Percentiles rank a stretch among this genome's conserved stretches.
Evolutionary conservation across 2,329 filamentous ascomycete species (phyloP).

Genomic region (Stachybotrys chlorohalonatus): DNA sequence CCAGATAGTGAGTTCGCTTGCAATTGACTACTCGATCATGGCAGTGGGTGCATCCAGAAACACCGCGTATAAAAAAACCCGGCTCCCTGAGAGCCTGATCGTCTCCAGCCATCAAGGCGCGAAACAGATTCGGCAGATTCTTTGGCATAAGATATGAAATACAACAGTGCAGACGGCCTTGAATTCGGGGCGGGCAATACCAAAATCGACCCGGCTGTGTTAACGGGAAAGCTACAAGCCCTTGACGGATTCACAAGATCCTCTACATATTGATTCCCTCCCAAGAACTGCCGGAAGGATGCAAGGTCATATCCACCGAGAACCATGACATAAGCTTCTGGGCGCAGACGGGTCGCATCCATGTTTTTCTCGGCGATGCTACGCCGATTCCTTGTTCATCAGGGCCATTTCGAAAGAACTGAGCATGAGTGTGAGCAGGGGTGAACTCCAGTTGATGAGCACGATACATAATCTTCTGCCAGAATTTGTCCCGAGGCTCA

Average conservation of each 20-base stretch:
- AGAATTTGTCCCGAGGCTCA: constrained; percentile 6
- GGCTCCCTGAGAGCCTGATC: too few species aligned
- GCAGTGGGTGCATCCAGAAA: too few species aligned
- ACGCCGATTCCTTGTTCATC: constrained; percentile 19
- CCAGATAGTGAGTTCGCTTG: too few species aligned
- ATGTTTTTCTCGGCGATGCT: constrained; percentile 15
- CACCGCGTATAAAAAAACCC: too few species aligned
- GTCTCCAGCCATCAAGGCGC: too few species aligned
- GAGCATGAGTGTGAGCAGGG: constrained; percentile 3
- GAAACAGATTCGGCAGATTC: too few species aligned
- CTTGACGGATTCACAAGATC: neutral
- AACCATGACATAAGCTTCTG: constrained; percentile 25
- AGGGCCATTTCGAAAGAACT: constrained; percentile 9
- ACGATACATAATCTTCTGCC: constrained; percentile 1
- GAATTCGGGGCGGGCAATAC: constrained; percentile 11
- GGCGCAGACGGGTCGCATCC: constrained; percentile 21
- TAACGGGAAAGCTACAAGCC: constrained; percentile 4
- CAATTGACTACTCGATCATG: too few species aligned
- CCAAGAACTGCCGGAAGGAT: constrained; percentile 21
- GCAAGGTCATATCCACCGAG: constrained; percentile 18
- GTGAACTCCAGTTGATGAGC: constrained; percentile 6
- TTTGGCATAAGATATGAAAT: constrained; percentile 9
- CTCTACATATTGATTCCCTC: constrained; percentile 2
- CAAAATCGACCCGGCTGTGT: constrained; percentile 15
- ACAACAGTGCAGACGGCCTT: constrained; percentile 7